Percentiles rank a stretch among this genome's conserved stretches.
Evolutionary conservation across 1,284 basidiomycete species (phyloP).

Genomic region (Pterulicium gracile): DNA sequence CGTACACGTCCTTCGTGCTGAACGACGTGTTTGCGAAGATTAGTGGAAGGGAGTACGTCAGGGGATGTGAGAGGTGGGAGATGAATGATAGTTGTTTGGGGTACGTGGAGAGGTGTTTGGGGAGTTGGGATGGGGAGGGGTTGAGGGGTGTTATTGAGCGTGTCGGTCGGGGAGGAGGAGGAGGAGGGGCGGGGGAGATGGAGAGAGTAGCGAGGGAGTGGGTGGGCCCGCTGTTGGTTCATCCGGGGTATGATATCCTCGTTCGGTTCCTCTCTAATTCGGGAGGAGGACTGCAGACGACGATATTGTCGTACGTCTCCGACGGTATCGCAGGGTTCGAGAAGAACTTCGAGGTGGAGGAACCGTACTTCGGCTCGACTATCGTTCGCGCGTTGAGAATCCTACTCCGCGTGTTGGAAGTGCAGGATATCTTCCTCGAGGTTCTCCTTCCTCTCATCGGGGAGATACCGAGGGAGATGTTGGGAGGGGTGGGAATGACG

Average conservation of each 20-base stretch:
- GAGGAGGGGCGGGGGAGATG: too few relatives aligned
- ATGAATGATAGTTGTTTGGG: constrained; percentile 78
- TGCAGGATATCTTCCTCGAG: constrained; percentile 87
- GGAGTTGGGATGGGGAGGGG: constrained; percentile 70
- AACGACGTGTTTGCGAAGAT: constrained; percentile 80
- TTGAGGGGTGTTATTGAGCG: constrained; percentile 44
- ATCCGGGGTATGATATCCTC: constrained; percentile 87
- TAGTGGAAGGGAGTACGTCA: constrained; percentile 61
- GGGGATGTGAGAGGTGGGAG: constrained; percentile 75
- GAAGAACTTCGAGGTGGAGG: constrained; percentile 54
- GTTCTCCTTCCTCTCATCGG: constrained; percentile 74
- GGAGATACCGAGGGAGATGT: constrained; percentile 27
- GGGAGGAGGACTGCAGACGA: constrained; percentile 58
- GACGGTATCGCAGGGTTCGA: constrained; percentile 74
- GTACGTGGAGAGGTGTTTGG: constrained; percentile 79
- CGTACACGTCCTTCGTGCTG: constrained; percentile 77
- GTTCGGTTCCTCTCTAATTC: constrained; percentile 69
- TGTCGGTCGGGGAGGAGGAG: too few relatives aligned
- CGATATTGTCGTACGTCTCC: constrained; percentile 66
- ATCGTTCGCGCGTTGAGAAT: constrained; percentile 79
- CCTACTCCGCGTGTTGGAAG: constrained; percentile 70
- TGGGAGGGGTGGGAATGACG: constrained; percentile 33
- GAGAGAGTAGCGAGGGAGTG: background rate
- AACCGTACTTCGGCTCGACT: constrained; percentile 63
- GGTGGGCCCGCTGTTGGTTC: constrained; percentile 42